Conservation (phyloP, 495 filamentous ascomycete genomes). For the Aspergillus nanangensis region DNA sequence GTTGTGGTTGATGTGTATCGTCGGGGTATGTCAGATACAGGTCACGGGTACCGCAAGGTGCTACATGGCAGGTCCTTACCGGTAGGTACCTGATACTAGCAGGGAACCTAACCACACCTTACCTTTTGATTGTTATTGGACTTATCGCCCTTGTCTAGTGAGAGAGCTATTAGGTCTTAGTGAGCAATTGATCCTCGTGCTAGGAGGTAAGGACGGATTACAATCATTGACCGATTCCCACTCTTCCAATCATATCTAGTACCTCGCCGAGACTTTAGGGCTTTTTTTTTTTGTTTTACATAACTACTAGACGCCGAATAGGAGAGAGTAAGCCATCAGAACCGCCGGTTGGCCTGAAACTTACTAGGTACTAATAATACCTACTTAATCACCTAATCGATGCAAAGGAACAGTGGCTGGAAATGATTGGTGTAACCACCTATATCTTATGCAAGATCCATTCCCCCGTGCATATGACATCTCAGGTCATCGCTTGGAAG, state of each 20-base stretch:
- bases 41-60: not conserved
- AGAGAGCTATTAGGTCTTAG: not conserved
- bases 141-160: not conserved
- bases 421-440: not conserved
- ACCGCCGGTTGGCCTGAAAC: not conserved
- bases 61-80: not conserved
- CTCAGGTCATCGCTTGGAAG: not conserved
- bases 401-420: not conserved
- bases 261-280: not conserved
- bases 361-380: not conserved
- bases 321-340: no score
- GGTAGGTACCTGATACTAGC: no score
- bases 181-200: not conserved
- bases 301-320: not conserved
- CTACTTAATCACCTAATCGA: not conserved
- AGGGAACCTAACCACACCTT: no score
- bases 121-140: not conserved
- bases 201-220: not conserved
- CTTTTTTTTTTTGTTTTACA: no score
- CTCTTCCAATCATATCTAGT: no score
- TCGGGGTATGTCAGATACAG: not conserved
- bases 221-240: no score
- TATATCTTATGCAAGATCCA: not conserved
- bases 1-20: not conserved
- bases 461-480: not conserved